These are phyloP conservation scores for Zopfia rhizophila DNA, from an alignment of 2,329 filamentous ascomycete species.

Conservation along the genomic window DNA sequence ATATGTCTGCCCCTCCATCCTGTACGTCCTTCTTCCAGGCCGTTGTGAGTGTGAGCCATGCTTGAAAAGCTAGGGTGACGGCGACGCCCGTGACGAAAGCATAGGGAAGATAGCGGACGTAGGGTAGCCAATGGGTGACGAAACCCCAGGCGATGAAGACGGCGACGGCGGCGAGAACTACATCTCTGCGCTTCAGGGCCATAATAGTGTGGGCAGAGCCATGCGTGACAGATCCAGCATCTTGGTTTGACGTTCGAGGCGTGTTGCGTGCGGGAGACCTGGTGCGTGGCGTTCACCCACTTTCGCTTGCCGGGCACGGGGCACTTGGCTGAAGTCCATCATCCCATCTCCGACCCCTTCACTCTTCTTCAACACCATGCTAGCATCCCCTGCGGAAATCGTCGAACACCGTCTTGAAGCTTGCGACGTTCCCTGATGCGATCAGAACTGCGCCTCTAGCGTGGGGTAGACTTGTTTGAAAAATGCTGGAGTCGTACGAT, in stretches of 20 bases:
- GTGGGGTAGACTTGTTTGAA: no score
- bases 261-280: no score
- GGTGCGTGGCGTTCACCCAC: no score
- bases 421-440: no score
- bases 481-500: no score
- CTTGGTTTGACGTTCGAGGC: conserved; percentile 36
- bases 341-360: no score
- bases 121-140: conserved; percentile 82
- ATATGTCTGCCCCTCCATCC: conserved; percentile 54
- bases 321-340: no score
- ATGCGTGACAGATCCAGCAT: conserved; percentile 43
- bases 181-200: conserved; percentile 76
- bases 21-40: conserved; percentile 56
- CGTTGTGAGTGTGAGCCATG: conserved; percentile 71
- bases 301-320: no score
- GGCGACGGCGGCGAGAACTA: conserved; percentile 73
- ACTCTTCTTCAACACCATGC: no score
- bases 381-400: no score
- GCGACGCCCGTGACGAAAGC: conserved; percentile 79
- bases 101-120: conserved; percentile 85
- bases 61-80: conserved; percentile 63
- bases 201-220: conserved; percentile 64
- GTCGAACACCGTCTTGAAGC: no score
- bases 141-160: conserved; percentile 90
- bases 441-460: no score